phyloP scores from a whole-genome alignment of 495 filamentous ascomycete species.

The Trypethelium eluteriae region DNA sequence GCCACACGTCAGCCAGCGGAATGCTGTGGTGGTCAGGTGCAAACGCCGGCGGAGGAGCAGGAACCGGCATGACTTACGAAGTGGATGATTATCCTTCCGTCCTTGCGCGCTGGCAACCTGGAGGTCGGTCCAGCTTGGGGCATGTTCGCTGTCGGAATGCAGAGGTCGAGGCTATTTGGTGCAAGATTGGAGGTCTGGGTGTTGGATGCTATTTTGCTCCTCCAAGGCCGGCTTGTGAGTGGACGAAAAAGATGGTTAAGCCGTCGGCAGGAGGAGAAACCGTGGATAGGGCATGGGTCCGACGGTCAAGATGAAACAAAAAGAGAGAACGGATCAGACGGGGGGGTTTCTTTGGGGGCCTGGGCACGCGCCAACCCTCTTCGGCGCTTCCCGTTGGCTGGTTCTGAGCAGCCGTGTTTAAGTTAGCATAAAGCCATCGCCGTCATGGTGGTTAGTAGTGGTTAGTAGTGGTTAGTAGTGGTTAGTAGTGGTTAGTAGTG shows the following conservation, averaged over 20 bases:
- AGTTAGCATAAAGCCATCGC: too few relatives aligned
- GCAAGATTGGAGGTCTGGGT: background rate
- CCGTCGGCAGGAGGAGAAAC: background rate
- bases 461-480: too few relatives aligned
- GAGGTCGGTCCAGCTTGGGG: background rate
- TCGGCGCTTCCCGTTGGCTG: background rate
- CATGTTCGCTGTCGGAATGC: background rate
- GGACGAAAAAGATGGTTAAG: background rate
- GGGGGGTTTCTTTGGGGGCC: conserved; percentile 3
- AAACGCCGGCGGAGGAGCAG: background rate
- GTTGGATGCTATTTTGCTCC: conserved; percentile 9
- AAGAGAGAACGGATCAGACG: background rate
- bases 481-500: too few relatives aligned
- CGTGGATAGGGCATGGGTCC: background rate
- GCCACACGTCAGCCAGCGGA: conserved; percentile 21
- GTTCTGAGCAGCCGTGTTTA: background rate
- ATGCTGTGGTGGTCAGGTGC: conserved; percentile 1
- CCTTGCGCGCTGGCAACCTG: conserved; percentile 40
- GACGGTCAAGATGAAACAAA: conserved; percentile 4
- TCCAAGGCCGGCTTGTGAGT: background rate
- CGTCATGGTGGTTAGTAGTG: too few relatives aligned
- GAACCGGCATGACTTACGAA: conserved; percentile 49
- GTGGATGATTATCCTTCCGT: conserved; percentile 69
- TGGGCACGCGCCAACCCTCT: background rate
- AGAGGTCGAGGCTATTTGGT: background rate